These are phyloP conservation scores for Hura crepitans DNA, from an alignment of 441 rosid genomes.

Conservation along the genomic window DNA sequence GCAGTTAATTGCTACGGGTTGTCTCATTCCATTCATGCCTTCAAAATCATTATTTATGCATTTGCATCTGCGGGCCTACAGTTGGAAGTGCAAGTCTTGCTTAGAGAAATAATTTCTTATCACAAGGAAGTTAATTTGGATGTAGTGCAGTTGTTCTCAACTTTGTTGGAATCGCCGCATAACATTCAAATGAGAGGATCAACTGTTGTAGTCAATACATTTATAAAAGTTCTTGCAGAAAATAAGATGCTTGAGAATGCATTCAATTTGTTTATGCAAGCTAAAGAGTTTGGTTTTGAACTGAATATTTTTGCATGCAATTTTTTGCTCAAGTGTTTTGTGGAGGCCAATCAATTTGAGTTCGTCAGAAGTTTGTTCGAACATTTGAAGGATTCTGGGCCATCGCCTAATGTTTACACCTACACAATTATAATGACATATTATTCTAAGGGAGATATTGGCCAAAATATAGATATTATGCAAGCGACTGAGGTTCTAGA, in stretches of 20 bases:
- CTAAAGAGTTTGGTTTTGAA: slow-evolving; percentile 32
- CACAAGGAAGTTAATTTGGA: slow-evolving; percentile 30
- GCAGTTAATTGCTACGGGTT: slow-evolving; percentile 32
- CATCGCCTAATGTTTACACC: slow-evolving; percentile 45
- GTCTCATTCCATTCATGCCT: slow-evolving; percentile 32
- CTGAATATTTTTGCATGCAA: slow-evolving; percentile 42
- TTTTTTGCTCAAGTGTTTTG: slow-evolving; percentile 53
- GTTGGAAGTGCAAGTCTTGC: slow-evolving; percentile 42
- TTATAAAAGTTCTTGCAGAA: slow-evolving; percentile 50
- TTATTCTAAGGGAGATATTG: slow-evolving; percentile 34
- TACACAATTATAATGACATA: slow-evolving; percentile 46
- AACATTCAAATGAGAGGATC: slow-evolving; percentile 21
- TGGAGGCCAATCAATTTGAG: slow-evolving; percentile 34
- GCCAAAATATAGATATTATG: slow-evolving; percentile 23
- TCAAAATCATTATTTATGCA: slow-evolving; percentile 34
- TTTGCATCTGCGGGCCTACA: slow-evolving; percentile 35
- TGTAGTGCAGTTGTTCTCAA: slow-evolving; percentile 33
- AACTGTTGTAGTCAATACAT: slow-evolving; percentile 29
- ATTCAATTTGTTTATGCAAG: slow-evolving; percentile 28
- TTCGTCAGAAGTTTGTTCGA: slow-evolving; percentile 31
- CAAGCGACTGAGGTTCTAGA: slow-evolving; percentile 33
- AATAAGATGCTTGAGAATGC: slow-evolving; percentile 45
- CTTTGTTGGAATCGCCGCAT: slow-evolving; percentile 33
- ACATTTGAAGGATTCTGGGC: slow-evolving; percentile 41
- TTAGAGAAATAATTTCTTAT: slow-evolving; percentile 36